Conservation (phyloP, 257 asterid species). For the Nicotiana noctiflora region DNA sequence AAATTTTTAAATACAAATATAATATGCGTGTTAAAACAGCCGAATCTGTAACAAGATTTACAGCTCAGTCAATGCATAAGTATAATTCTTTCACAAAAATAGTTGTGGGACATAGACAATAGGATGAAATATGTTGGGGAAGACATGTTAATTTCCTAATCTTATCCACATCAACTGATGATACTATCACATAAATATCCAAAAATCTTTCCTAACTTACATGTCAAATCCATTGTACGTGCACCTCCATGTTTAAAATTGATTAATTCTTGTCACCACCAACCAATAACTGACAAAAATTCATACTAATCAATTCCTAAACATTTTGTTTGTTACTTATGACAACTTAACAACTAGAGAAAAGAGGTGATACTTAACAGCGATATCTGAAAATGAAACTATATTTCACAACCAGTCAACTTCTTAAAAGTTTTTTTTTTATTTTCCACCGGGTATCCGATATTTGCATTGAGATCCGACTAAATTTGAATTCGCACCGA, state of each 20-base stretch:
- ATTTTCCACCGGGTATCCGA: too few species aligned
- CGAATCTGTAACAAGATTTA: too few species aligned
- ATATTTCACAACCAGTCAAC: not conserved
- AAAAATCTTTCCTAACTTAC: not conserved
- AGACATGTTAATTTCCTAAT: slow-evolving; percentile 1
- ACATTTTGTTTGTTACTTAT: not conserved
- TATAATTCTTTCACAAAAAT: too few species aligned
- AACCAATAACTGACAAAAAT: not conserved
- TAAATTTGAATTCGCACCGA: too few species aligned
- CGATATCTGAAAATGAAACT: not conserved
- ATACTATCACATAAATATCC: not conserved
- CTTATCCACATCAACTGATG: not conserved
- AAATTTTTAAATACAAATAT: too few species aligned
- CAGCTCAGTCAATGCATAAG: too few species aligned
- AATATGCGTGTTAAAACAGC: too few species aligned
- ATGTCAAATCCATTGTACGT: not conserved
- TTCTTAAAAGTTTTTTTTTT: not conserved
- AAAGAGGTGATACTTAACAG: not conserved
- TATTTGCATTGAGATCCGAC: too few species aligned
- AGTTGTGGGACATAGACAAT: not conserved
- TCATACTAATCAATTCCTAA: not conserved
- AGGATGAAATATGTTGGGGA: not conserved
- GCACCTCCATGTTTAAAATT: not conserved
- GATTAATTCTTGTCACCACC: not conserved
- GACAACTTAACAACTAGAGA: not conserved